Evolutionary conservation across 805 yeast genomes (phyloP).

Genomic region (Blastobotrys peoriensis): DNA sequence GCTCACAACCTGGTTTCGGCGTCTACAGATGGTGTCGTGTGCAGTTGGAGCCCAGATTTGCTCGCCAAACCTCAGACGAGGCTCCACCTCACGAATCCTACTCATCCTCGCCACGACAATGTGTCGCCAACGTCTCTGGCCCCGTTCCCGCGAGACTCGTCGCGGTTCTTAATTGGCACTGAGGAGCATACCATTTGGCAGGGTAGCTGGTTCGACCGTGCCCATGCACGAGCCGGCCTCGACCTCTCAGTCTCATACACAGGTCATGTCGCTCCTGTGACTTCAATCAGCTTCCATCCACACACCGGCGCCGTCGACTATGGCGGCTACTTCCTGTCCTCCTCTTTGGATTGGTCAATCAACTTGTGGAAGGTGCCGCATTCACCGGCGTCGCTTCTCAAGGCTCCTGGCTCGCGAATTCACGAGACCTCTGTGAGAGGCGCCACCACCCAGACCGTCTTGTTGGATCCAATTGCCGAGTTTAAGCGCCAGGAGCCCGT

Average conservation of each 20-base stretch:
- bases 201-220: slow-evolving; percentile 28
- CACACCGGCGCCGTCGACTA: slow-evolving; percentile 21
- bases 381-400: not conserved
- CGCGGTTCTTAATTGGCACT: slow-evolving; percentile 32
- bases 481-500: slow-evolving; percentile 28
- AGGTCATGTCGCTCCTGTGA: slow-evolving; percentile 34
- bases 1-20: slow-evolving; percentile 29
- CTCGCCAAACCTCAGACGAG: slow-evolving; percentile 32
- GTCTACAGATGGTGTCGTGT: slow-evolving; percentile 34
- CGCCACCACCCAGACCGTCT: slow-evolving; percentile 4
- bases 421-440: not conserved
- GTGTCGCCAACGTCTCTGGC: slow-evolving; percentile 29
- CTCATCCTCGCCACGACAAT: slow-evolving; percentile 20
- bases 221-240: slow-evolving; percentile 29
- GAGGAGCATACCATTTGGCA: slow-evolving; percentile 33
- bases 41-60: slow-evolving; percentile 35
- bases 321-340: slow-evolving; percentile 25
- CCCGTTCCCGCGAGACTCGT: slow-evolving; percentile 25
- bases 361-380: slow-evolving; percentile 28
- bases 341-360: slow-evolving; percentile 35
- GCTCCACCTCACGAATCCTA: slow-evolving; percentile 23
- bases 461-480: slow-evolving; percentile 20
- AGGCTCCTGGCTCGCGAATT: not conserved
- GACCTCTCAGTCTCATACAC: slow-evolving; percentile 21
- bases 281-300: slow-evolving; percentile 27